phyloP scores from a whole-genome alignment of 805 yeast genomes.

The Lipomyces starkeyi region DNA sequence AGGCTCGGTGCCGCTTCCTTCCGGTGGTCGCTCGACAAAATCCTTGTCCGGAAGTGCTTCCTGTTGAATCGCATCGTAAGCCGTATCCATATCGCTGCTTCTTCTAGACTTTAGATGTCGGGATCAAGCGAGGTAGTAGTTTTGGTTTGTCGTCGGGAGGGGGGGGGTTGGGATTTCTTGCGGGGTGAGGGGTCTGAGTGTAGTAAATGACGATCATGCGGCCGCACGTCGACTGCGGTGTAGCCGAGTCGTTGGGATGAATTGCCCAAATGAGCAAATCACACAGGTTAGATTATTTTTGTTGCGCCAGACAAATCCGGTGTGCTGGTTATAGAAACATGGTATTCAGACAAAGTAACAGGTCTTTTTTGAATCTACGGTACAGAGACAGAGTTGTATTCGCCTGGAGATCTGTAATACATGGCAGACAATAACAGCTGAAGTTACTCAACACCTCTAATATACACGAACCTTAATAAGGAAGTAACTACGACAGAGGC shows the following conservation, averaged over 20 bases:
- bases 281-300: background rate
- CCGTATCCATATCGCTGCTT: conserved; percentile 31
- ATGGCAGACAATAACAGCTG: no score
- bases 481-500: no score
- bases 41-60: conserved; percentile 22
- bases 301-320: background rate
- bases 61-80: conserved; percentile 37
- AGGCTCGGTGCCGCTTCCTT: conserved; percentile 7
- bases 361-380: no score
- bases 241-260: background rate
- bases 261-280: background rate
- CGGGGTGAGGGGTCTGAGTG: background rate
- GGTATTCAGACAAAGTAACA: no score
- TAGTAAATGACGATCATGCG: background rate
- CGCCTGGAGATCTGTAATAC: no score
- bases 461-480: no score
- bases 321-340: no score
- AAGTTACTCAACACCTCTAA: no score
- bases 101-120: background rate
- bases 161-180: background rate
- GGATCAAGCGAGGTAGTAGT: background rate
- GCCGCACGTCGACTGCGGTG: background rate
- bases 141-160: background rate
- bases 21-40: conserved; percentile 2
- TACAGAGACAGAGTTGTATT: no score